Conservation (phyloP, 2,329 filamentous ascomycete genomes). For the Eurotiales sp. region DNA sequence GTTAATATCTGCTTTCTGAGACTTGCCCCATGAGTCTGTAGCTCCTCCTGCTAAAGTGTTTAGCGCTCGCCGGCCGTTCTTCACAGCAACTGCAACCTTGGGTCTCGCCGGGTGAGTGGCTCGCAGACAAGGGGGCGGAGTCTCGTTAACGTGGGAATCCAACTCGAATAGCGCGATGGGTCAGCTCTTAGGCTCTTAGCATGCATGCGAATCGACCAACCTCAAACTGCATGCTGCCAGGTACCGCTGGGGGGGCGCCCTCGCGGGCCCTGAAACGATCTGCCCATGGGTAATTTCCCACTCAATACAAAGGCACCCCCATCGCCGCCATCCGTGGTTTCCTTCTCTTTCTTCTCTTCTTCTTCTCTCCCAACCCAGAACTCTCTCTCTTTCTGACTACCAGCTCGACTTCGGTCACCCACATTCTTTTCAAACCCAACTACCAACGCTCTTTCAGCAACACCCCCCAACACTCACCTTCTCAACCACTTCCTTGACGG, state of each 20-base stretch:
- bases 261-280: slow-evolving; percentile 7
- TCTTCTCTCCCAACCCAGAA: slow-evolving; percentile 1
- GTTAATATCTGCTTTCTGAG: too few relatives aligned
- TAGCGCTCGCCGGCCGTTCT: too few relatives aligned
- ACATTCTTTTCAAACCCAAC: slow-evolving; percentile 42
- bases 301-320: slow-evolving; percentile 34
- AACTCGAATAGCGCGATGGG: too few relatives aligned
- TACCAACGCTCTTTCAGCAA: slow-evolving; percentile 27
- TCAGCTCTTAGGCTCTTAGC: too few relatives aligned
- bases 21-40: too few relatives aligned
- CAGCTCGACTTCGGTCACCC: slow-evolving; percentile 42
- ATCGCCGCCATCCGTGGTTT: slow-evolving; percentile 17
- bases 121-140: too few relatives aligned
- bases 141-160: too few relatives aligned
- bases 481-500: slow-evolving; percentile 17
- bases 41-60: too few relatives aligned
- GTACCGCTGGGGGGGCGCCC: neutral
- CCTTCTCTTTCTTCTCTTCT: neutral
- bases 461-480: slow-evolving; percentile 30
- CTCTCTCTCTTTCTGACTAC: slow-evolving; percentile 29
- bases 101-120: too few relatives aligned
- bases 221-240: too few relatives aligned
- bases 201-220: too few relatives aligned
- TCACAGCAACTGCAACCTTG: too few relatives aligned
- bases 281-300: slow-evolving; percentile 31